Conservation (phyloP, 2,329 filamentous ascomycete genomes). For the Myriangium duriaei region DNA sequence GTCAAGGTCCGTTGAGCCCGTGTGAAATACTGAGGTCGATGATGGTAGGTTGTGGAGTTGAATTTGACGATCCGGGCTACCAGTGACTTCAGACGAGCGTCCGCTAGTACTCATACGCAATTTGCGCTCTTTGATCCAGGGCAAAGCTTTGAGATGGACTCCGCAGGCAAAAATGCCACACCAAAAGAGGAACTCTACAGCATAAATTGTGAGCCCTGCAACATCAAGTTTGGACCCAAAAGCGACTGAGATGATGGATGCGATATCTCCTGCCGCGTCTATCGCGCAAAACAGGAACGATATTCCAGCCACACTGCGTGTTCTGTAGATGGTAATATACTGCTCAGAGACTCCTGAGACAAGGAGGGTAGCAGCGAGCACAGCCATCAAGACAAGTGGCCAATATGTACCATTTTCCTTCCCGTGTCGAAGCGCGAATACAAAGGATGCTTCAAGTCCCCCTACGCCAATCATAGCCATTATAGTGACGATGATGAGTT, state of each 20-base stretch:
- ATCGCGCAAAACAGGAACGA: slow-evolving; percentile 61
- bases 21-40: too few species aligned
- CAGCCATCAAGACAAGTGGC: slow-evolving; percentile 55
- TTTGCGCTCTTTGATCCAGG: too few species aligned
- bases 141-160: too few species aligned
- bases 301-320: slow-evolving; percentile 56
- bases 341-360: slow-evolving; percentile 54
- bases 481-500: slow-evolving; percentile 36
- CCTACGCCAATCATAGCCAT: slow-evolving; percentile 47
- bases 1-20: too few species aligned
- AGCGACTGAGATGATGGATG: slow-evolving; percentile 51
- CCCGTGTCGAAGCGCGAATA: slow-evolving; percentile 43
- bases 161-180: slow-evolving; percentile 54
- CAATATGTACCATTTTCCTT: slow-evolving; percentile 37
- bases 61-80: too few species aligned
- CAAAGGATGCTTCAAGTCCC: slow-evolving; percentile 45
- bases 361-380: slow-evolving; percentile 49
- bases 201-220: slow-evolving; percentile 55
- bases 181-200: slow-evolving; percentile 53
- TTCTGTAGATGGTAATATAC: slow-evolving; percentile 56
- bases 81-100: too few species aligned
- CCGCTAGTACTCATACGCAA: too few species aligned
- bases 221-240: slow-evolving; percentile 48
- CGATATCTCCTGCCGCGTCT: slow-evolving; percentile 56
- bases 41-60: too few species aligned